Percentiles rank a stretch among this genome's conserved stretches.
Evolutionary conservation across 306 rosid species (phyloP).

Genomic region (Cucurbita moschata): DNA sequence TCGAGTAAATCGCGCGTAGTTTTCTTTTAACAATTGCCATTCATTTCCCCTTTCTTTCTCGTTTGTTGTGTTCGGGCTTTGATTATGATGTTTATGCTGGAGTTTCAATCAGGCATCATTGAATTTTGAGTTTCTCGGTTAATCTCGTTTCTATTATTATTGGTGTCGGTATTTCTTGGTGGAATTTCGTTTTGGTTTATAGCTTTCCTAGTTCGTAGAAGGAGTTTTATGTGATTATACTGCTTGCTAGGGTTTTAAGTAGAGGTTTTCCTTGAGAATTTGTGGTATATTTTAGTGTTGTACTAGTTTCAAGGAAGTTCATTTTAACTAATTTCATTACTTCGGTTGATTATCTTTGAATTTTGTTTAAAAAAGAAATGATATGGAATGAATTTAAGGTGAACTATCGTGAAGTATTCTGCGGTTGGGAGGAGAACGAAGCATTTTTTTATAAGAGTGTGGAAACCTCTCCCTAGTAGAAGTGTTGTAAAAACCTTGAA

Average conservation of each 20-base stretch:
- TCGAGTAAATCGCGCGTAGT: neutral
- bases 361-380: too few species aligned
- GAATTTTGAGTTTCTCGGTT: neutral
- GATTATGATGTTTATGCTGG: neutral
- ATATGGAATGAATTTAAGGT: too few species aligned
- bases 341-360: neutral
- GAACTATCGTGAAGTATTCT: too few species aligned
- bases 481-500: too few species aligned
- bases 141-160: neutral
- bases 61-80: neutral
- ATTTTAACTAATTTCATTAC: neutral
- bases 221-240: neutral
- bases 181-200: neutral
- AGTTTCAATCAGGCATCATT: neutral
- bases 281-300: neutral
- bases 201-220: neutral
- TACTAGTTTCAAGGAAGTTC: neutral
- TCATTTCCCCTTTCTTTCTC: neutral
- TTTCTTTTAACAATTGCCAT: neutral
- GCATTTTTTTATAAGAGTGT: too few species aligned
- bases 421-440: too few species aligned
- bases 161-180: neutral
- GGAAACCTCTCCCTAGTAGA: too few species aligned
- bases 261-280: neutral
- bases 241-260: neutral